Evolutionary conservation across 768 basidiomycete genomes (phyloP).

Genomic region (Naganishia vaughanmartiniae): DNA sequence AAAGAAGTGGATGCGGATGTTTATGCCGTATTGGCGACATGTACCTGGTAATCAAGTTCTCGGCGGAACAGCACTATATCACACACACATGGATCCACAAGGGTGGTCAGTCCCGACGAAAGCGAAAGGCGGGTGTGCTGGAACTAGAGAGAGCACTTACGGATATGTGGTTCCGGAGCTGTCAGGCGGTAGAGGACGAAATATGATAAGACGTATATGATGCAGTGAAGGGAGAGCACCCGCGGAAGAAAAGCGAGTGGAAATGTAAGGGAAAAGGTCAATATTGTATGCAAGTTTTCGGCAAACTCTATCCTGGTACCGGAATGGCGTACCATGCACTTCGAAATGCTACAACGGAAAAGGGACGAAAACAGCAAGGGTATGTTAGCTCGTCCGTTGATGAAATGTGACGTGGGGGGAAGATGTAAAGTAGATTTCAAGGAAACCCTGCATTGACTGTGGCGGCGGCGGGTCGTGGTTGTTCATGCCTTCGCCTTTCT

Average conservation of each 20-base stretch:
- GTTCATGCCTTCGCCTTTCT: too few species aligned
- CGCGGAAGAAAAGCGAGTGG: not conserved
- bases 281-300: not conserved
- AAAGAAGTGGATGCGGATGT: not conserved
- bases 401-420: not conserved
- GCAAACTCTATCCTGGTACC: conserved; percentile 31
- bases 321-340: conserved; percentile 66
- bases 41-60: conserved; percentile 36
- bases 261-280: not conserved
- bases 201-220: conserved; percentile 16
- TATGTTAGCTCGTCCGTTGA: not conserved
- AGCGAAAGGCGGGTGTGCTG: too few species aligned
- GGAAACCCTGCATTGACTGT: too few species aligned
- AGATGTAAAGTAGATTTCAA: too few species aligned
- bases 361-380: not conserved
- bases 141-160: conserved; percentile 35
- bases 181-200: not conserved
- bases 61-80: conserved; percentile 49
- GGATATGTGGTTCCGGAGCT: conserved; percentile 53
- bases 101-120: not conserved
- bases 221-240: not conserved
- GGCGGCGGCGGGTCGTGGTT: too few species aligned
- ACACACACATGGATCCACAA: not conserved
- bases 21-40: not conserved
- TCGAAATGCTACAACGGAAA: conserved; percentile 67